These are phyloP conservation scores for Xylaria sp. DNA, from an alignment of 2,329 filamentous ascomycete genomes.

Conservation along the genomic window DNA sequence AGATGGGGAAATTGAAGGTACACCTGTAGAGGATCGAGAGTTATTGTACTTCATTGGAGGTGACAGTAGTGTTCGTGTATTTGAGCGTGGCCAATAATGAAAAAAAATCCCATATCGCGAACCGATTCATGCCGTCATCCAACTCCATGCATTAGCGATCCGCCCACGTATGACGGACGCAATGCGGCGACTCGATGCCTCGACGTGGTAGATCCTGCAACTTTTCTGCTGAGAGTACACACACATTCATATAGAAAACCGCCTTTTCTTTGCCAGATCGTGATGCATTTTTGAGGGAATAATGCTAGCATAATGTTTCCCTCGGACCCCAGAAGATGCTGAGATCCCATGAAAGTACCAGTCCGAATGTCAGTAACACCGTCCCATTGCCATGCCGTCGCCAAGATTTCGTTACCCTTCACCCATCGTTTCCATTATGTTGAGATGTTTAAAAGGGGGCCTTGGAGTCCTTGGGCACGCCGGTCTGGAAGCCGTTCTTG, in stretches of 20 bases:
- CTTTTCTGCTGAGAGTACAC: constrained; percentile 27
- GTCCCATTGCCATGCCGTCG: constrained; percentile 51
- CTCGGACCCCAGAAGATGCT: constrained; percentile 44
- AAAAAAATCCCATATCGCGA: constrained; percentile 27
- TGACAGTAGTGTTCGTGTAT: constrained; percentile 84
- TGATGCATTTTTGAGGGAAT: constrained; percentile 48
- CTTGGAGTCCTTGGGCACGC: constrained; percentile 77
- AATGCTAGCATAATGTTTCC: constrained; percentile 50
- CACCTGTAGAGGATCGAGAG: constrained; percentile 69
- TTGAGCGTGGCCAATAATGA: constrained; percentile 77
- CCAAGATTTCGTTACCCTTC: constrained; percentile 50
- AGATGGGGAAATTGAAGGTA: constrained; percentile 44
- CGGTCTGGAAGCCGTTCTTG: constrained; percentile 97
- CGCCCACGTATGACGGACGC: constrained; percentile 9
- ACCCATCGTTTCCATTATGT: constrained; percentile 48
- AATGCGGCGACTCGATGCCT: constrained; percentile 25
- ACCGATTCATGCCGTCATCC: constrained; percentile 20
- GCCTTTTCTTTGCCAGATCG: constrained; percentile 46
- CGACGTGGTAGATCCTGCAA: constrained; percentile 9
- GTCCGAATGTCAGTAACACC: constrained; percentile 52
- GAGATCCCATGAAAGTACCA: constrained; percentile 50
- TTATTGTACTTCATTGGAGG: constrained; percentile 82
- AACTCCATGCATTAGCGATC: constrained; percentile 22
- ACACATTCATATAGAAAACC: constrained; percentile 35
- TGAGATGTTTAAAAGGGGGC: constrained; percentile 61